phyloP scores from a whole-genome alignment of 2,329 filamentous ascomycete genomes.

The Scedosporium dehoogii region DNA sequence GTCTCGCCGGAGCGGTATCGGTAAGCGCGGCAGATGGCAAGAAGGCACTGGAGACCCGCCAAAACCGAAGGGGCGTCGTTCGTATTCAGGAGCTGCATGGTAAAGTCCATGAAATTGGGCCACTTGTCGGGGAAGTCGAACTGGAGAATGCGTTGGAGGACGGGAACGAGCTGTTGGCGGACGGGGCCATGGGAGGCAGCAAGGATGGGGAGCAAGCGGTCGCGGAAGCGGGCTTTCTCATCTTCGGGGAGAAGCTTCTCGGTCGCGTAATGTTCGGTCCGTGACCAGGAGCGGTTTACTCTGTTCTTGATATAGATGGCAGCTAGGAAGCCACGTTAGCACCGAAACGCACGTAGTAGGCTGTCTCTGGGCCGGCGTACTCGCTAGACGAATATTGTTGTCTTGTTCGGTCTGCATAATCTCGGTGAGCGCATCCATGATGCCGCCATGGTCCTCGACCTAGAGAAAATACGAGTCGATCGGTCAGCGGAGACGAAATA shows the following conservation, averaged over 20 bases:
- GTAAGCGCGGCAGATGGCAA: conserved; percentile 92
- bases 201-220: conserved; percentile 81
- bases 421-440: conserved; percentile 82
- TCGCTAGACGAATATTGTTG: conserved; percentile 72
- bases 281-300: conserved; percentile 84
- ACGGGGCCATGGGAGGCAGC: conserved; percentile 71
- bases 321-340: conserved; percentile 41
- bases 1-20: conserved; percentile 79
- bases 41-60: conserved; percentile 83
- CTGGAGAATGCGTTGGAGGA: conserved; percentile 91
- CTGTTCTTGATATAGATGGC: conserved; percentile 98
- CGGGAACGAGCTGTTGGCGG: conserved; percentile 85
- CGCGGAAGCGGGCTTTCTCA: conserved; percentile 79
- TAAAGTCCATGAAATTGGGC: conserved; percentile 91
- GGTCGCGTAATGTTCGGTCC: conserved; percentile 58
- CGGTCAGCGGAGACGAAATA: neutral
- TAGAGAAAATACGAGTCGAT: conserved; percentile 25
- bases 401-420: conserved; percentile 86
- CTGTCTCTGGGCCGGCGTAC: conserved; percentile 43
- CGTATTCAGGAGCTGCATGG: conserved; percentile 75
- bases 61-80: conserved; percentile 82
- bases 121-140: conserved; percentile 91
- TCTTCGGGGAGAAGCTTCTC: conserved; percentile 73
- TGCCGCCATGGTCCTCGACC: conserved; percentile 85
- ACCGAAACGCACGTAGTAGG: neutral